Conservation (phyloP, 169 alveolate genomes). For the Cryptosporidium bovis region DNA sequence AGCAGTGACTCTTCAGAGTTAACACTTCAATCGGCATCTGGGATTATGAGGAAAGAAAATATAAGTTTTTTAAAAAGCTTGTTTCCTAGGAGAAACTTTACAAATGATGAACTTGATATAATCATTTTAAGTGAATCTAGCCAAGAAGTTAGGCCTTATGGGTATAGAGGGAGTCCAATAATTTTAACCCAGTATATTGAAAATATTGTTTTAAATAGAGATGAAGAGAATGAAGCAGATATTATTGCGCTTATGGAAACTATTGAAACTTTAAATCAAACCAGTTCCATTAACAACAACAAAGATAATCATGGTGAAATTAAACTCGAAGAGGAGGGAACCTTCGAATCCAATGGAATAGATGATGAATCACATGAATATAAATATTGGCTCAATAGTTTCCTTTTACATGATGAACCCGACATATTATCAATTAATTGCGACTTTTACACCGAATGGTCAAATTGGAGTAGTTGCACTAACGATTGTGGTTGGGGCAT, state of each 20-base stretch:
- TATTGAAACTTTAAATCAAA: slow-evolving; percentile 18
- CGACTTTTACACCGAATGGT: slow-evolving; percentile 32
- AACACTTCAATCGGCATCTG: slow-evolving; percentile 5
- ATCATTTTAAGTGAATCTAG: neutral
- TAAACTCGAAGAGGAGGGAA: neutral
- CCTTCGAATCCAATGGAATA: neutral
- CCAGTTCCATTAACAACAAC: neutral
- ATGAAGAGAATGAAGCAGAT: neutral
- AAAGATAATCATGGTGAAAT: neutral
- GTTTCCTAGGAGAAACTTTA: slow-evolving; percentile 35
- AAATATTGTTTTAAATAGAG: slow-evolving; percentile 5
- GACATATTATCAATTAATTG: slow-evolving; percentile 33
- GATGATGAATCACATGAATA: neutral
- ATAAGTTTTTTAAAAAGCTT: neutral
- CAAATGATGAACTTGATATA: slow-evolving; percentile 12
- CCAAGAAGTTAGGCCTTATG: too few relatives aligned
- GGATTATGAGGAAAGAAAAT: slow-evolving; percentile 9
- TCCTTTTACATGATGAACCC: slow-evolving; percentile 29
- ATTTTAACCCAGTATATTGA: slow-evolving; percentile 32
- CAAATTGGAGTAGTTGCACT: slow-evolving; percentile 51
- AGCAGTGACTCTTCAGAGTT: slow-evolving; percentile 14
- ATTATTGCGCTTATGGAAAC: slow-evolving; percentile 13
- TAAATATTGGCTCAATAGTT: slow-evolving; percentile 30
- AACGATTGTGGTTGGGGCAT: slow-evolving; percentile 57
- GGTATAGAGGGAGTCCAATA: slow-evolving; percentile 34